Percentiles rank a stretch among this genome's conserved stretches.
These are phyloP conservation scores for Aspergillus steynii DNA, from an alignment of 495 filamentous ascomycete genomes.

Conservation along the genomic window DNA sequence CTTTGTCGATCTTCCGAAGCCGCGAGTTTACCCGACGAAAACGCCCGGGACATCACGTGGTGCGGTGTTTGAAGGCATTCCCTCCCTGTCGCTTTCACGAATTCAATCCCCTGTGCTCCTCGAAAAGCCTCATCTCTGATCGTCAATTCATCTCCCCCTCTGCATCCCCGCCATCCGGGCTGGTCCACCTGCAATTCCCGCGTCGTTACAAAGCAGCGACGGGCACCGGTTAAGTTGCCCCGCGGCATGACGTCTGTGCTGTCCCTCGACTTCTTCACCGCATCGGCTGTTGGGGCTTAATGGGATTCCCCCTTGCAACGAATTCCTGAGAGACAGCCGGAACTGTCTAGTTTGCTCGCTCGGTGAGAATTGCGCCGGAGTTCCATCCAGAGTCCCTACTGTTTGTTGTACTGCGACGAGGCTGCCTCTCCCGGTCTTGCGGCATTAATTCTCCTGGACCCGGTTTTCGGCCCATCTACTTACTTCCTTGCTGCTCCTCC, in stretches of 20 bases:
- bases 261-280: conserved; percentile 24
- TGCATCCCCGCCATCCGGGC: background rate
- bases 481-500: background rate
- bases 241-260: conserved; percentile 31
- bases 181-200: background rate
- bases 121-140: background rate
- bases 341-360: conserved; percentile 14
- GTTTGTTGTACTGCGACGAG: background rate
- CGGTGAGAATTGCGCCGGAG: background rate
- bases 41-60: conserved; percentile 22
- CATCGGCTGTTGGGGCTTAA: conserved; percentile 22
- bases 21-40: conserved; percentile 29
- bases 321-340: conserved; percentile 17
- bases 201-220: background rate
- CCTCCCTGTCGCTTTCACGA: background rate
- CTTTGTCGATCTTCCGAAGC: conserved; percentile 1
- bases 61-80: background rate
- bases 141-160: background rate
- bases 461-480: background rate
- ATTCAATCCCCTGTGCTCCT: background rate
- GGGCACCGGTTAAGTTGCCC: conserved; percentile 17
- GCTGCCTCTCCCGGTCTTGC: background rate
- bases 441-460: background rate
- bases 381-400: background rate
- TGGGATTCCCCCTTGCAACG: conserved; percentile 15